phyloP scores from a whole-genome alignment of 1,284 basidiomycete species.

The Cutaneotrichosporon sp. region DNA sequence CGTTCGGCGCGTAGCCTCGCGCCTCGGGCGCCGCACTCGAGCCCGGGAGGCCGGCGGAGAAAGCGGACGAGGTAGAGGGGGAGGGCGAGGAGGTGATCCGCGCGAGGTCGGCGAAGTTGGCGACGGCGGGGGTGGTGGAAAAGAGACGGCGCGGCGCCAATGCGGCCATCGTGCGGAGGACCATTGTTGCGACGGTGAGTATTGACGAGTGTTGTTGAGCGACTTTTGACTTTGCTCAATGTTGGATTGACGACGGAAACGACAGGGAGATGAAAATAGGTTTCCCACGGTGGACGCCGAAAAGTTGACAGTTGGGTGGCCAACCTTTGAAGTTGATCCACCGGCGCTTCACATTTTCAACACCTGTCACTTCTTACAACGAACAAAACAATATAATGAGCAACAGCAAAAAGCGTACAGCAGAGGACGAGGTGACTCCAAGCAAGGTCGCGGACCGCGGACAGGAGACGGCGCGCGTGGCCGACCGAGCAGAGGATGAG shows the following conservation, averaged over 20 bases:
- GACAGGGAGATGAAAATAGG: background rate
- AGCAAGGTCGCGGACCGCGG: conserved; percentile 33
- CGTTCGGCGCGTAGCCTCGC: conserved; percentile 32
- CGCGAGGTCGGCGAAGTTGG: conserved; percentile 17
- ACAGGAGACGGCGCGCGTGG: conserved; percentile 30
- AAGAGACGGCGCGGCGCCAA: conserved; percentile 5
- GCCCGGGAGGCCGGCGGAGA: conserved; percentile 3
- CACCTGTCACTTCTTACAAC: background rate
- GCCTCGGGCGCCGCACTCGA: background rate
- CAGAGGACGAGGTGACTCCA: conserved; percentile 40
- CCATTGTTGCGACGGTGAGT: conserved; percentile 1
- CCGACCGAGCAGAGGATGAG: conserved; percentile 50
- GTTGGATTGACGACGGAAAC: background rate
- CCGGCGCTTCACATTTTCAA: background rate
- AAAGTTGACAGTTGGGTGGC: conserved; percentile 15
- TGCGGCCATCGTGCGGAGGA: conserved; percentile 1
- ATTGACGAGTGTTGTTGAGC: background rate
- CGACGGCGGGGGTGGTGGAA: conserved; percentile 1
- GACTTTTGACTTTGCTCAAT: background rate
- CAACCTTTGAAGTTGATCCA: no score
- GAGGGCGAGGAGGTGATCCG: conserved; percentile 9
- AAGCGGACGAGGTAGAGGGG: conserved; percentile 1
- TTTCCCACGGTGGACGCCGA: conserved; percentile 30
- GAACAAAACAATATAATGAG: conserved; percentile 1
- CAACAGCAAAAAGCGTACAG: conserved; percentile 35